Percentiles rank a stretch among this genome's conserved stretches.
Conservation (phyloP, 23 red algal genomes). For the Agarophyton chilense region DNA sequence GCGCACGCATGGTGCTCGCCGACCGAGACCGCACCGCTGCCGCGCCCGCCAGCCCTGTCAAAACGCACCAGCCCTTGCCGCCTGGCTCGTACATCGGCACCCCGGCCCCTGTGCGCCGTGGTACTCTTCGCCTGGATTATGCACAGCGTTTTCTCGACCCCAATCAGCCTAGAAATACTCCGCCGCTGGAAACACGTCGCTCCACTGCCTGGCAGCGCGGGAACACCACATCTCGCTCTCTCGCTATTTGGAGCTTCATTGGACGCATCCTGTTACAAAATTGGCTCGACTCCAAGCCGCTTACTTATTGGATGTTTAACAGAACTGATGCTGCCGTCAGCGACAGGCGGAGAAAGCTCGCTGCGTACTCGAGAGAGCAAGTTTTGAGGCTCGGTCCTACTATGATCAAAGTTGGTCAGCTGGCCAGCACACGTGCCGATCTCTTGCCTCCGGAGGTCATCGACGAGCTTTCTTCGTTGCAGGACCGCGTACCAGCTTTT, state of each 20-base stretch:
- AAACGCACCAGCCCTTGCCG: not conserved
- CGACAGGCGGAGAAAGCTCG: constrained; percentile 27
- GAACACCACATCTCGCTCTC: constrained; percentile 40
- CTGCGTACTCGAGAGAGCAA: constrained; percentile 37
- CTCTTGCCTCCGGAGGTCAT: constrained; percentile 82
- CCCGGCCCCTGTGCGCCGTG: constrained; percentile 12
- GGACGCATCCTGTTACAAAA: constrained; percentile 37
- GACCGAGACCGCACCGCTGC: not conserved
- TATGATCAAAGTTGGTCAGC: constrained; percentile 88
- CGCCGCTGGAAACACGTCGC: constrained; percentile 18
- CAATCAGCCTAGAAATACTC: not conserved
- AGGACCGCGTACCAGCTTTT: constrained; percentile 89
- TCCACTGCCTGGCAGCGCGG: constrained; percentile 60
- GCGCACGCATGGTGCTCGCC: constrained; percentile 9
- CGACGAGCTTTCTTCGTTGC: constrained; percentile 77
- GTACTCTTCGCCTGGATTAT: constrained; percentile 60
- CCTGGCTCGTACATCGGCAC: constrained; percentile 46
- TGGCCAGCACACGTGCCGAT: constrained; percentile 76
- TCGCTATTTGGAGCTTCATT: constrained; percentile 63
- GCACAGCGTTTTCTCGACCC: constrained; percentile 11
- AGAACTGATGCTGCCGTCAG: constrained; percentile 15
- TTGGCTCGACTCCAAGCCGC: constrained; percentile 44
- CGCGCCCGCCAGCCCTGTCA: not conserved
- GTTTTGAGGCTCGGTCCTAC: constrained; percentile 72
- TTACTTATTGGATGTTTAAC: constrained; percentile 43